A percentile compares a stretch with the other conserved stretches of the same genome.
phyloP scores from a whole-genome alignment of 1,284 basidiomycete genomes.

The Lentinus polychrous region DNA sequence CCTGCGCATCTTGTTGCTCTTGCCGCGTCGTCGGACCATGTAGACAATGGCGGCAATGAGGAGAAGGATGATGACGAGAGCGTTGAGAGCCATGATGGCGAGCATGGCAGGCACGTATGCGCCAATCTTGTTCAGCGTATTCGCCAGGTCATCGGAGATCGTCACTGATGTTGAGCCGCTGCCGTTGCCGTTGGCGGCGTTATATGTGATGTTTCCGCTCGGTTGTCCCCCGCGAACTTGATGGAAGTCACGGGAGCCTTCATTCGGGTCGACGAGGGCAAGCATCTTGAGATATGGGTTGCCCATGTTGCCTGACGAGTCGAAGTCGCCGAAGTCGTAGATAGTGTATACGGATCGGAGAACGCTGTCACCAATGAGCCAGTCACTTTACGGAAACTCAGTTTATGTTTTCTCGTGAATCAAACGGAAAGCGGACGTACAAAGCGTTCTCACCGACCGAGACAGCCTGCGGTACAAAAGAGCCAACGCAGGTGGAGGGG shows the following conservation, averaged over 20 bases:
- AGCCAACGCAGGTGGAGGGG: conserved; percentile 52
- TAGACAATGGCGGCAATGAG: conserved; percentile 42
- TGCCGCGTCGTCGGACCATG: conserved; percentile 36
- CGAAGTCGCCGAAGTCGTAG: conserved; percentile 82
- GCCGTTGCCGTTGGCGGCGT: conserved; percentile 36
- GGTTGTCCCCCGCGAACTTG: conserved; percentile 54
- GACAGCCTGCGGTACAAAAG: conserved; percentile 58
- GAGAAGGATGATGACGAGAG: conserved; percentile 55
- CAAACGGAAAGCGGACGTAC: conserved; percentile 32
- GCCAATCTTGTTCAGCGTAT: conserved; percentile 52
- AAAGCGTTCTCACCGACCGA: conserved; percentile 54
- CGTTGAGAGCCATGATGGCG: conserved; percentile 66
- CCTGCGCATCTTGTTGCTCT: conserved; percentile 27
- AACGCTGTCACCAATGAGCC: conserved; percentile 77
- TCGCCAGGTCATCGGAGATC: conserved; percentile 47
- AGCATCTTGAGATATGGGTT: conserved; percentile 71
- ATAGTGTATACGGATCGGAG: conserved; percentile 79
- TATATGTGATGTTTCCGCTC: conserved; percentile 60
- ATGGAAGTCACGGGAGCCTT: conserved; percentile 67
- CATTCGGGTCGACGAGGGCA: conserved; percentile 56
- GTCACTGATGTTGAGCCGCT: conserved; percentile 34
- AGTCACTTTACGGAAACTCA: conserved; percentile 43
- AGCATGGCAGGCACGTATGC: conserved; percentile 63
- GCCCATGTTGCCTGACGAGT: conserved; percentile 53
- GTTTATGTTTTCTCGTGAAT: neutral